Percentiles rank a stretch among this genome's conserved stretches.
These are phyloP conservation scores for Arthrobotrys sinensis DNA, from an alignment of 2,329 filamentous ascomycete species.

Conservation along the genomic window DNA sequence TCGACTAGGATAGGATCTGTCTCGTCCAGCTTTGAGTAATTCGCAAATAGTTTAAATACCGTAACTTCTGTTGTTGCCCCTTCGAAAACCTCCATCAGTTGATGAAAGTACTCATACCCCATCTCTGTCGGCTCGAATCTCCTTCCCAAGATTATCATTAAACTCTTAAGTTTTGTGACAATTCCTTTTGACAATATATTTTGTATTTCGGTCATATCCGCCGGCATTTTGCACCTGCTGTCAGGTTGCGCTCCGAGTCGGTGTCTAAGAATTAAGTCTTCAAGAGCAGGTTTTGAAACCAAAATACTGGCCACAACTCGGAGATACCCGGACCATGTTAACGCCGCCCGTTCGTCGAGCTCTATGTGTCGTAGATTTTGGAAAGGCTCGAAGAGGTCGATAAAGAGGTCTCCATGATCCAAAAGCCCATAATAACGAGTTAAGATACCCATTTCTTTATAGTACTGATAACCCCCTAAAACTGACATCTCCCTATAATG, in stretches of 20 bases:
- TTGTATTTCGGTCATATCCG: conserved; percentile 18
- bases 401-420: conserved; percentile 21
- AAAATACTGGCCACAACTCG: conserved; percentile 36
- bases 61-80: conserved; percentile 34
- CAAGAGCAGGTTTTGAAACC: conserved; percentile 38
- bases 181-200: conserved; percentile 30
- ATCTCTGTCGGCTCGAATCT: conserved; percentile 44
- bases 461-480: conserved; percentile 48
- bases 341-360: conserved; percentile 39
- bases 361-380: conserved; percentile 35
- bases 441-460: conserved; percentile 48
- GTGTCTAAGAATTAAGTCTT: conserved; percentile 38
- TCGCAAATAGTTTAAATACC: conserved; percentile 37
- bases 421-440: conserved; percentile 39
- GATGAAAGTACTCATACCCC: conserved; percentile 40
- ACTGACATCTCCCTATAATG: conserved; percentile 38
- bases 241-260: conserved; percentile 17
- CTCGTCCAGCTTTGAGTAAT: conserved; percentile 49
- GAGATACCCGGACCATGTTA: conserved; percentile 44
- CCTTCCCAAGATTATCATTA: conserved; percentile 39
- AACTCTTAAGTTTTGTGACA: conserved; percentile 21
- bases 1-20: conserved; percentile 9
- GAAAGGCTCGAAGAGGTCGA: conserved; percentile 40
- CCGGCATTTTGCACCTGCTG: conserved; percentile 1
- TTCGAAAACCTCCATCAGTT: conserved; percentile 36